Evolutionary conservation across 2,329 filamentous ascomycete genomes (phyloP).

Genomic region (Penicillium hordei): DNA sequence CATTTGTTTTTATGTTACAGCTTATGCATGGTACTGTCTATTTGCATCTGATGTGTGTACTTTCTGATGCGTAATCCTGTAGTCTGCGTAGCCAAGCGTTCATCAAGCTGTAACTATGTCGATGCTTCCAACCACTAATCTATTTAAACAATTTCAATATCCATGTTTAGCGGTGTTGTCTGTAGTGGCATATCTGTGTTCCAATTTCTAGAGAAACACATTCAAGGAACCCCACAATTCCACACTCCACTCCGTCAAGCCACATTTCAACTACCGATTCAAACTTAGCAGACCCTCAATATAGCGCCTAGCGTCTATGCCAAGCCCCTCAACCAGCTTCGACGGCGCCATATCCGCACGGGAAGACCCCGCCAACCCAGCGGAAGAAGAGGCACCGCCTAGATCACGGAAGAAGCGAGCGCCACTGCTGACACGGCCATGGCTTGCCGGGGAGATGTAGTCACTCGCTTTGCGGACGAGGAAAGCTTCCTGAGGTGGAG

Average conservation of each 20-base stretch:
- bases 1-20: conserved; percentile 31
- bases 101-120: not conserved
- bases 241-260: not conserved
- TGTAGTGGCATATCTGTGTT: not conserved
- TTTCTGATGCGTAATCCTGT: not conserved
- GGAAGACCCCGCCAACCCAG: conserved; percentile 20
- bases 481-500: conserved; percentile 42
- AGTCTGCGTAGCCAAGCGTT: not conserved
- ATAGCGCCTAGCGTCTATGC: conserved; percentile 49
- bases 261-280: conserved; percentile 36
- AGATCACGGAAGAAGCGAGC: conserved; percentile 43
- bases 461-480: conserved; percentile 49
- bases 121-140: not conserved
- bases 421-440: conserved; percentile 34
- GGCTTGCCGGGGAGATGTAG: conserved; percentile 33
- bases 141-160: not conserved
- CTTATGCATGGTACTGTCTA: conserved; percentile 35
- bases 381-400: conserved; percentile 36
- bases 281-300: conserved; percentile 48
- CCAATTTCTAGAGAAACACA: not conserved
- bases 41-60: conserved; percentile 13
- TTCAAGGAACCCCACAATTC: not conserved
- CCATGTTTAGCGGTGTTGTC: not conserved
- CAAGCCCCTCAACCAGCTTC: conserved; percentile 46
- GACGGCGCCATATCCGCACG: conserved; percentile 34